Evolutionary conservation across 495 filamentous ascomycete genomes (phyloP), one percentile per base, ranked within the genome.

Genomic region (Hypoxylon intermedium): DNA sequence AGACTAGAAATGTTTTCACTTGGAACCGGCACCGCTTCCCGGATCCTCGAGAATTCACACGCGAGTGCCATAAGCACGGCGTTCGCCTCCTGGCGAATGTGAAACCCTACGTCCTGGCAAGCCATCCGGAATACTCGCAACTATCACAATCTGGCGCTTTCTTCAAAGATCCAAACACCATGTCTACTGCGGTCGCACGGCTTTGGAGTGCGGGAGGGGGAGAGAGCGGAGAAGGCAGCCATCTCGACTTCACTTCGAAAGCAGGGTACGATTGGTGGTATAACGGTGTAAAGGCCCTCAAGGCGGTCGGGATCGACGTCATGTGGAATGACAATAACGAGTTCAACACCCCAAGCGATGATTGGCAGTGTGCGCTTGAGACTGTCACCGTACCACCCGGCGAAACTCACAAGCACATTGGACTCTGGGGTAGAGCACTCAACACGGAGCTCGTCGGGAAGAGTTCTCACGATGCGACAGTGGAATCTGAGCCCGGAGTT

Each of bases 261-360:
- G 77, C 75, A 12, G 83, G 85, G n/a, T 87, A 84, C 68, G 72
- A 83, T 16, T 90, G 84, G 82, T 90, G 87, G 87, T 86, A 83
- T 57, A 74, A 86, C 13, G 85, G 86, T 5, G 80, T 86, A 9
- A 77, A 83, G 52, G 79, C 74, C 37, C 77, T 90, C 34, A 83
- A 83, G 48, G 74, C 81, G 21, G 72, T 76, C 15, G 86, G 86
- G 13, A 84, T 90, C 52, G 86, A 89, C 57, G 84, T 79, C 24
- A 88, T 89, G 72, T 90, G 87, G 87, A 90, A 88, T 59, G 87
- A 90, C 70, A 90, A 90, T 72, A 88, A 89, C 66, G 87, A 90
- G 72, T 89, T 87, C 67, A 87, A 83, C 5, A 77, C 86, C 2
- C 84, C 85, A 0, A 76, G 80, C 63, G 87, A 90, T 49, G 77